Evolutionary conservation across 176 grass and related monocot genomes (phyloP), one percentile per base, ranked within the genome.

Genomic region (Oryza australiensis): DNA sequence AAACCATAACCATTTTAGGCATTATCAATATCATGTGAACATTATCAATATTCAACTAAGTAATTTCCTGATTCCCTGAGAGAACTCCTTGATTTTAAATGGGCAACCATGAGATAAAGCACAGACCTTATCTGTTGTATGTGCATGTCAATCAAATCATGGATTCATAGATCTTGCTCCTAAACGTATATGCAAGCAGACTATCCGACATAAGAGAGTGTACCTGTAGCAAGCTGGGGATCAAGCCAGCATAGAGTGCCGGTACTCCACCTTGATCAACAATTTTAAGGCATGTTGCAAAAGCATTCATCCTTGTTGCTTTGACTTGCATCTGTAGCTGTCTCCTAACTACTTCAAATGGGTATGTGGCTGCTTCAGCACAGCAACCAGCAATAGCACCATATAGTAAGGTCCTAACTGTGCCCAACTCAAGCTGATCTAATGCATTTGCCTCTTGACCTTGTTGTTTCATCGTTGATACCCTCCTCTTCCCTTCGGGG

Each of bases 161-260:
- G 70, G 22, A 69, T 33, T 68, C 6, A 65, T 13, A 80, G 57
- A 48, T 12, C 7, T 62, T 66, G 28, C 22, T 27, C 55, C 53
- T 84, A 51, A 41, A 33, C 3, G 48, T 79, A 62, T 34, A 9
- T 82, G 34, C 26, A 81, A 77, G 37, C 57, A 26, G 12, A 68
- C 62, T 74, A 23, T 77, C 67, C 78, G 64, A 60, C 68, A 32
- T 27, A 63, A 62, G 26, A 57, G 46, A 64, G 73, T 66, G 59
- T 90, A 99, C 97, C 93, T 99, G 97, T 86, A 99, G 72, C 83
- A 99, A 87, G 80, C 97, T 99, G 49, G 97, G 97, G 70, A 99
- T 94, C 89, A 99, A 60, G n/a, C 97, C 97, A 40, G 81, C 91
- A 42, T 99, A 99, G 7, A 99, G 97, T 72, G 93, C 97, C 9